Conservation (phyloP, 73 alveolate genomes). For the Paramecium sexaurelia region DNA sequence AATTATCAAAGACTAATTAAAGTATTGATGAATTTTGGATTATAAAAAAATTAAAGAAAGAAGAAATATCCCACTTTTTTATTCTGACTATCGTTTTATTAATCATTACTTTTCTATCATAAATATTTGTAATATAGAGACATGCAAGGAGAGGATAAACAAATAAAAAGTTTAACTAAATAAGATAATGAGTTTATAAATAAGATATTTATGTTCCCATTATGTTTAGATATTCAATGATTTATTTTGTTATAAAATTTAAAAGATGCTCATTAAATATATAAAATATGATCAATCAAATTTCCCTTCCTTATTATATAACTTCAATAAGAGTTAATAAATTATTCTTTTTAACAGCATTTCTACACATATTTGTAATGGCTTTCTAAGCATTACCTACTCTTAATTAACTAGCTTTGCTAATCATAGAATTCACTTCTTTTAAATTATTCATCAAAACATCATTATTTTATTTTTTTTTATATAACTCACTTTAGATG, state of each 20-base stretch:
- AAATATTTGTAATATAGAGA: not conserved
- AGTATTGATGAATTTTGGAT: not conserved
- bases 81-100: not conserved
- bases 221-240: not conserved
- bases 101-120: not conserved
- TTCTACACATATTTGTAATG: slow-evolving; percentile 60
- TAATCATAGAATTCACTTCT: slow-evolving; percentile 61
- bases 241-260: not conserved
- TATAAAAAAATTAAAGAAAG: not conserved
- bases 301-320: slow-evolving; percentile 59
- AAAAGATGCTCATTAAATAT: not conserved
- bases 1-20: not conserved
- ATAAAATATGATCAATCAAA: slow-evolving; percentile 19
- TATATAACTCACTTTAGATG: slow-evolving; percentile 27
- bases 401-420: slow-evolving; percentile 61
- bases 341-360: slow-evolving; percentile 63
- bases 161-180: not conserved
- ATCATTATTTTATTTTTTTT: slow-evolving; percentile 50
- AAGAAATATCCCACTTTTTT: not conserved
- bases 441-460: slow-evolving; percentile 52
- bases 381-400: slow-evolving; percentile 37
- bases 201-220: no score
- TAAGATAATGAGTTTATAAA: not conserved
- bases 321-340: slow-evolving; percentile 24
- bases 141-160: not conserved